A percentile compares a stretch with the other conserved stretches of the same genome.
These are phyloP conservation scores for Rugonectria rugulosa DNA, from an alignment of 2,329 filamentous ascomycete genomes.

Conservation along the genomic window DNA sequence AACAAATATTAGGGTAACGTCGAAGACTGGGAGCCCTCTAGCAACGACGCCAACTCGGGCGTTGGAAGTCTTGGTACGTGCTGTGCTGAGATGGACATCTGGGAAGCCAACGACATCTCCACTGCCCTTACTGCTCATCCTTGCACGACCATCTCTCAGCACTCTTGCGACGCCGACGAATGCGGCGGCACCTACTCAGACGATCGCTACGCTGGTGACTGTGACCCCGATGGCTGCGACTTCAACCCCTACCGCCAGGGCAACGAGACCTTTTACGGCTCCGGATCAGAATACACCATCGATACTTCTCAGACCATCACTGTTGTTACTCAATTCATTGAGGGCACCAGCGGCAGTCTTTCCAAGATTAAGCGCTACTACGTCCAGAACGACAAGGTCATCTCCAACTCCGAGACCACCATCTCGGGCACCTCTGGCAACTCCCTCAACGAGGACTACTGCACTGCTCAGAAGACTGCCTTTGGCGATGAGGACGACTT, in stretches of 20 bases:
- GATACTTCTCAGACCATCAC: conserved; percentile 67
- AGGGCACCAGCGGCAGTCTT: conserved; percentile 57
- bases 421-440: conserved; percentile 49
- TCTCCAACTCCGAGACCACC: conserved; percentile 58
- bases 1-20: conserved; percentile 51
- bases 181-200: conserved; percentile 60
- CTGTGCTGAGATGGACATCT: conserved; percentile 68
- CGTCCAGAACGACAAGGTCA: conserved; percentile 66
- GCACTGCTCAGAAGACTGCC: conserved; percentile 61
- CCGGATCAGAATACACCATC: conserved; percentile 58
- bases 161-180: conserved; percentile 56
- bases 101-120: conserved; percentile 70
- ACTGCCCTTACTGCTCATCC: conserved; percentile 70
- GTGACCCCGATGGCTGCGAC: conserved; percentile 74
- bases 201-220: conserved; percentile 66
- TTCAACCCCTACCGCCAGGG: conserved; percentile 74
- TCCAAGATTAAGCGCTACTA: conserved; percentile 69
- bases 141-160: conserved; percentile 59
- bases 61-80: conserved; percentile 59
- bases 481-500: conserved; percentile 65
- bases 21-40: conserved; percentile 57
- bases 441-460: conserved; percentile 64
- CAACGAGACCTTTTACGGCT: conserved; percentile 67
- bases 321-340: conserved; percentile 70
- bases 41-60: conserved; percentile 62